Conservation (phyloP, 352 stramenopile species). For the Pythium sukuiense region DNA sequence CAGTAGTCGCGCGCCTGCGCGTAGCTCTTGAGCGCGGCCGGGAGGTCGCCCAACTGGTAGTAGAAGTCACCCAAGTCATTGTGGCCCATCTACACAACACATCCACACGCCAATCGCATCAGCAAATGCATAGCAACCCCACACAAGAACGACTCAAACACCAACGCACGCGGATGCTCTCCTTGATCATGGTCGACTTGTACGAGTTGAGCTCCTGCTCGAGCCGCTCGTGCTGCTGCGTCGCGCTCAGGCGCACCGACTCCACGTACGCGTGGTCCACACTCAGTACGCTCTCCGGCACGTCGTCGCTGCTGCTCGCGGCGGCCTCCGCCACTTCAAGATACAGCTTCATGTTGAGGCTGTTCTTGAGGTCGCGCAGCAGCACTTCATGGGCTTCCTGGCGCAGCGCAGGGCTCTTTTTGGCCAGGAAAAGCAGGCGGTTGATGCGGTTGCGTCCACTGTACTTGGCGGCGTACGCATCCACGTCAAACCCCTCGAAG, state of each 20-base stretch:
- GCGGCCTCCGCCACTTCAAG: constrained; percentile 52
- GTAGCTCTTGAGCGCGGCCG: constrained; percentile 81
- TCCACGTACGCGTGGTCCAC: constrained; percentile 60
- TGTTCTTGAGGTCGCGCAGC: constrained; percentile 58
- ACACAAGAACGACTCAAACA: neutral
- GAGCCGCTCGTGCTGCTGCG: constrained; percentile 75
- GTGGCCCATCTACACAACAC: constrained; percentile 69
- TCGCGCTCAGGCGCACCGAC: constrained; percentile 56
- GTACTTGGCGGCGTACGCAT: constrained; percentile 84
- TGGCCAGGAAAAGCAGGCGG: constrained; percentile 70
- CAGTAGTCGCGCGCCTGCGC: constrained; percentile 88
- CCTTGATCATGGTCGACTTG: constrained; percentile 92
- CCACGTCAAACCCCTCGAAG: constrained; percentile 77
- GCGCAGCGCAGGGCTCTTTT: constrained; percentile 43
- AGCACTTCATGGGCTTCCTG: constrained; percentile 50
- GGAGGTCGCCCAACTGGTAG: constrained; percentile 78
- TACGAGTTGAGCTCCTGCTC: constrained; percentile 91
- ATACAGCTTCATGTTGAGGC: constrained; percentile 75
- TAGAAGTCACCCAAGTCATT: constrained; percentile 89
- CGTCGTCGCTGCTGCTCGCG: constrained; percentile 27
- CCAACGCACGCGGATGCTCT: constrained; percentile 78
- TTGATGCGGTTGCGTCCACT: constrained; percentile 74
- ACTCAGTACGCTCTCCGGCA: constrained; percentile 34
- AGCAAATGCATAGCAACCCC: too few species aligned
- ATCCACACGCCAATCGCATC: neutral